Conservation (phyloP, 345 rosid genomes). For the Hevea brasiliensis region DNA sequence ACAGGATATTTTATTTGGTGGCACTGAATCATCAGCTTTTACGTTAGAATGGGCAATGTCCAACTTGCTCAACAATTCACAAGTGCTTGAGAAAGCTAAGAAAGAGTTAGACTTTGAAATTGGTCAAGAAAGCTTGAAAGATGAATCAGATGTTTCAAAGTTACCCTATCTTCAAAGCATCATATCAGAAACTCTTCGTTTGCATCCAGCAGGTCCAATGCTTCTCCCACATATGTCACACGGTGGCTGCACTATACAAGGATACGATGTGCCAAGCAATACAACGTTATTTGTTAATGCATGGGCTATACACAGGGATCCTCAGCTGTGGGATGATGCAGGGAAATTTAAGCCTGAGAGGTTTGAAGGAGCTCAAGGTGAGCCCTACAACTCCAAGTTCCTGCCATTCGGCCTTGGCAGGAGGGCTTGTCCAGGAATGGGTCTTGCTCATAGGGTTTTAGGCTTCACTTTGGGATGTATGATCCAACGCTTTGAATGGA, state of each 20-base stretch:
- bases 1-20: constrained; percentile 1
- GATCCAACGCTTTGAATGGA: constrained; percentile 25
- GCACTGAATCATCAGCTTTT: constrained; percentile 8
- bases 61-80: constrained; percentile 5
- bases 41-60: constrained; percentile 15
- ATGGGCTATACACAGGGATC: constrained; percentile 10
- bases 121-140: not conserved
- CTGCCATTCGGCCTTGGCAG: constrained; percentile 17
- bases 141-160: constrained; percentile 2
- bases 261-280: not conserved
- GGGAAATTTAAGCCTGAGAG: constrained; percentile 12
- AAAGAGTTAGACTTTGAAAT: constrained; percentile 1
- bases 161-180: not conserved
- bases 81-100: not conserved
- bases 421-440: constrained; percentile 22
- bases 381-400: not conserved
- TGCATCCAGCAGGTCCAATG: not conserved
- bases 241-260: not conserved
- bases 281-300: not conserved
- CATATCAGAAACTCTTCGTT: constrained; percentile 1
- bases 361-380: constrained; percentile 2
- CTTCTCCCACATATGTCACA: constrained; percentile 7
- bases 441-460: constrained; percentile 8
- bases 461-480: constrained; percentile 11
- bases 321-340: constrained; percentile 11